A percentile compares a stretch with the other conserved stretches of the same genome.
Conservation (phyloP, 441 rosid species). For the Bruguiera hainesii region DNA sequence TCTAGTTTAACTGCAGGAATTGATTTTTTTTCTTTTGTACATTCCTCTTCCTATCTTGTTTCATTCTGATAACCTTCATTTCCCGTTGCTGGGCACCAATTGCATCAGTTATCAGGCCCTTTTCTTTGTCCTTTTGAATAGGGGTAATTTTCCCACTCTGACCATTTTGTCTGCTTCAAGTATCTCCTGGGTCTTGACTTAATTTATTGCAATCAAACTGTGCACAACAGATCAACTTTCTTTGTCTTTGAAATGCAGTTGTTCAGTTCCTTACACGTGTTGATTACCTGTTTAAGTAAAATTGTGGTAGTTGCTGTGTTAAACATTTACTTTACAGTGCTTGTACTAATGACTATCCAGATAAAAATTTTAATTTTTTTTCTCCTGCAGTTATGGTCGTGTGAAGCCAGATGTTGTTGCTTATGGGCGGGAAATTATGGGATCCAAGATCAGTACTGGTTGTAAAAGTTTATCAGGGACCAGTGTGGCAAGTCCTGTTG, state of each 20-base stretch:
- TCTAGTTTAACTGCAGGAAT: not conserved
- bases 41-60: not conserved
- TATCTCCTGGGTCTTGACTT: not conserved
- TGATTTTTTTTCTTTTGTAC: not conserved
- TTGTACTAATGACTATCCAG: not conserved
- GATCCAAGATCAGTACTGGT: constrained; percentile 94
- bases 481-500: constrained; percentile 99
- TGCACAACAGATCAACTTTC: not conserved
- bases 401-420: constrained; percentile 98
- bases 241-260: not conserved
- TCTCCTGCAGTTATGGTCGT: constrained; percentile 74
- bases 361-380: not conserved
- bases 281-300: constrained; percentile 2
- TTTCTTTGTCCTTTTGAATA: no score
- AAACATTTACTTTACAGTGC: not conserved
- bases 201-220: not conserved
- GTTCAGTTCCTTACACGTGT: not conserved
- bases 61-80: not conserved
- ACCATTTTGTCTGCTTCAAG: not conserved
- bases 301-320: not conserved
- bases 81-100: not conserved
- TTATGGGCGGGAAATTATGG: constrained; percentile 97
- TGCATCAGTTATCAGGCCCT: not conserved
- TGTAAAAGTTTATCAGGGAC: constrained; percentile 99
- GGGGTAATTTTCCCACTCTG: not conserved